Evolutionary conservation across 352 stramenopile genomes (phyloP).

Genomic region (Detonula confervacea): DNA sequence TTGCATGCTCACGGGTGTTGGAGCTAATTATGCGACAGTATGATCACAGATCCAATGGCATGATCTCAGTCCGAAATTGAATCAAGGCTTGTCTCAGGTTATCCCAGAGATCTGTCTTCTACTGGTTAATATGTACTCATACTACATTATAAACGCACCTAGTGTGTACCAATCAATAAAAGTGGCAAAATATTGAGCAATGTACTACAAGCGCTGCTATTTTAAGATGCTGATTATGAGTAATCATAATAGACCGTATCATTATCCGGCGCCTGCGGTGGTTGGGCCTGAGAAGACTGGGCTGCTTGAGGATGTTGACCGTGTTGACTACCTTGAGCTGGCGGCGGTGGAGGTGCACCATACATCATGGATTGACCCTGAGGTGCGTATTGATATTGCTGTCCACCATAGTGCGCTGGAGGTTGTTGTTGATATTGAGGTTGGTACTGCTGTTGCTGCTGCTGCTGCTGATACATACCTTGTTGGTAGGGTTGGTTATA

Average conservation of each 20-base stretch:
- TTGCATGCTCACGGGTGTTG: no score
- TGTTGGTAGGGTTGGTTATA: constrained; percentile 14
- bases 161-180: no score
- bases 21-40: no score
- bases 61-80: no score
- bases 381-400: constrained; percentile 31
- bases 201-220: no score
- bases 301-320: neutral
- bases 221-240: no score
- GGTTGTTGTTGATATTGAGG: constrained; percentile 21
- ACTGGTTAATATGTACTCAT: no score
- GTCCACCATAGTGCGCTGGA: constrained; percentile 3
- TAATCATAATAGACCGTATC: constrained; percentile 61
- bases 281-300: neutral
- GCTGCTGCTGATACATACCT: constrained; percentile 4
- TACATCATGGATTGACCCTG: constrained; percentile 14
- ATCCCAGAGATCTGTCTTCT: no score
- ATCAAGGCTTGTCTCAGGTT: no score
- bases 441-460: constrained; percentile 18
- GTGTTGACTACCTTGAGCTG: constrained; percentile 31
- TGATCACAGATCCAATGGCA: no score
- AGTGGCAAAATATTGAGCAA: no score
- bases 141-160: no score
- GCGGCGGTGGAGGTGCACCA: constrained; percentile 36
- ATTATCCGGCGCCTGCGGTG: constrained; percentile 15